Evolutionary conservation across 2,329 filamentous ascomycete genomes (phyloP), one percentile per base, ranked within the genome.

Genomic region (Cucurbitaria berberidis): DNA sequence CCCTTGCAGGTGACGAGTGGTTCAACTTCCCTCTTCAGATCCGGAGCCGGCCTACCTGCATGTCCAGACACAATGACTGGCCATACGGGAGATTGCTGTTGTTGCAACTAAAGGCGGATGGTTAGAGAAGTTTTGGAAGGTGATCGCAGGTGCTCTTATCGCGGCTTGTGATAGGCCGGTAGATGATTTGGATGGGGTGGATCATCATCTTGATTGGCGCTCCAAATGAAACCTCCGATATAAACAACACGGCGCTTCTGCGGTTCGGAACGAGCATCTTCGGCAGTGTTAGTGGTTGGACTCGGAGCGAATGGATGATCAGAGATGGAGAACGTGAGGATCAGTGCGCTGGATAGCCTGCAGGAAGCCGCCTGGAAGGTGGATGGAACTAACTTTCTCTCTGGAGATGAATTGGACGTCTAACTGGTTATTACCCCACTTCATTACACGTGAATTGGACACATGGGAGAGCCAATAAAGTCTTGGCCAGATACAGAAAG

Each of bases 21-120:
- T 53, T 53, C 56, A 68, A 53, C 66, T 72, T 67, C 69, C 69
- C 48, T 58, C 62, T 53, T 35, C 38, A 60, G 62, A 36, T 30
- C 41, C 66, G 65, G 67, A 43, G 47, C 68, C 67, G 69, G 57
- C 66, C 68, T 68, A 64, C 45, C 35, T 65, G 62, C 65, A 65
- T 59, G 22, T 26, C 24, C 43, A 40, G 42, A 38, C 27, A 47
- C 45, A 49, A 50, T 56, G 53, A 60, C 51, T 66, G 62, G 61
- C 24, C 38, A 38, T 22, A 30, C 34, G 53, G 51, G 55, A 66
- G 51, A 63, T 67, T 59, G 55, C 57, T 38, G 29, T 43, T 49
- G 61, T 58, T 58, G 51, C 55, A 53, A 44, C 34, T 35, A 57
- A 43, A 60, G 50, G 53, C 38, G 38, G 50, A 26, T 42, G 53